These are phyloP conservation scores for Agaricales sp. DNA, from an alignment of 1,284 basidiomycete genomes.

Conservation along the genomic window DNA sequence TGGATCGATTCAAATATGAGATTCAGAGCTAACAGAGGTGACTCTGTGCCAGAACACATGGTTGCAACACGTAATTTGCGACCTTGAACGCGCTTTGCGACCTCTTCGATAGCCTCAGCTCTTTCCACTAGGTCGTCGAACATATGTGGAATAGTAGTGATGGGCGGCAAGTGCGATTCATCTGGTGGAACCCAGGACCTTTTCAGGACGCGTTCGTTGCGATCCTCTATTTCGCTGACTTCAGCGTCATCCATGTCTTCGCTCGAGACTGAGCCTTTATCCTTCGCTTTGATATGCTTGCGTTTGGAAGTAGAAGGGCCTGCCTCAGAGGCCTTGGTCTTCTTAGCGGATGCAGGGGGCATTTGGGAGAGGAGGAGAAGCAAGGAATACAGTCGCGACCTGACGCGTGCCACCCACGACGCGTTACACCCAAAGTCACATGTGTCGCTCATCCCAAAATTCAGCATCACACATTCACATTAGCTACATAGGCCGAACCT, in stretches of 20 bases:
- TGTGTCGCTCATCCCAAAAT: too few relatives aligned
- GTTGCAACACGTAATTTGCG: constrained; percentile 89
- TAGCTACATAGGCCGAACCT: too few relatives aligned
- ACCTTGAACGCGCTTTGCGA: constrained; percentile 66
- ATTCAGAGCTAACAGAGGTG: constrained; percentile 83
- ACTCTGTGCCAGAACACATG: constrained; percentile 97
- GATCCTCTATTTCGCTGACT: constrained; percentile 14
- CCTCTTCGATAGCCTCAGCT: constrained; percentile 56
- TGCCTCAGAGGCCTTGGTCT: neutral
- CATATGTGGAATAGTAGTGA: constrained; percentile 74
- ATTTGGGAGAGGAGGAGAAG: neutral
- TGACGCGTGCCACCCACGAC: neutral
- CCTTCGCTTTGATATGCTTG: neutral
- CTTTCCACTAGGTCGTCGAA: constrained; percentile 76
- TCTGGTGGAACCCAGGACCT: constrained; percentile 26
- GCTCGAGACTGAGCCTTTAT: constrained; percentile 19
- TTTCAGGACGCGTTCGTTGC: neutral
- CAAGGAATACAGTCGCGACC: neutral
- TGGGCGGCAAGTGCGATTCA: constrained; percentile 65
- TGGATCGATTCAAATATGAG: constrained; percentile 71
- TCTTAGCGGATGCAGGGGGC: neutral
- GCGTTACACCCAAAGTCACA: neutral
- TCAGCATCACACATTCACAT: too few relatives aligned
- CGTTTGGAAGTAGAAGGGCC: neutral
- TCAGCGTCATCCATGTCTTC: constrained; percentile 30